A percentile compares a stretch with the other conserved stretches of the same genome.
phyloP scores from a whole-genome alignment of 331 rosid species.

The Acacia concinna region DNA sequence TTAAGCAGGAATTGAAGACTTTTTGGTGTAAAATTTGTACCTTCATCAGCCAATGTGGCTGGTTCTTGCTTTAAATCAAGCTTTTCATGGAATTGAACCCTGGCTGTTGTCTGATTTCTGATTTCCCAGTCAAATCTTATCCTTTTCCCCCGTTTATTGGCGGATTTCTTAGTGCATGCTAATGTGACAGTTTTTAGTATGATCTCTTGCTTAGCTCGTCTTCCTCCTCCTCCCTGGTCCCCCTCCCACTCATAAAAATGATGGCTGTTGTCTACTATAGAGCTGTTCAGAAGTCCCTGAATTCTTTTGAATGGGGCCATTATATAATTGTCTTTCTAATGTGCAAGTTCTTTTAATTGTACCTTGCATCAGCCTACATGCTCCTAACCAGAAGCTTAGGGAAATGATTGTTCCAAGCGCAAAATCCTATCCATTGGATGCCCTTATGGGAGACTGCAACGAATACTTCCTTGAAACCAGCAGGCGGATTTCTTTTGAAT shows the following conservation, averaged over 20 bases:
- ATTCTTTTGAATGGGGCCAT: conserved; percentile 11
- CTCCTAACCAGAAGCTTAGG: conserved; percentile 95
- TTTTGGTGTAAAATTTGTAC: background rate
- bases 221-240: background rate
- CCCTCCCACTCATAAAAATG: background rate
- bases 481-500: conserved; percentile 89
- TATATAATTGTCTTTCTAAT: conserved; percentile 25
- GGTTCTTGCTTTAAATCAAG: background rate
- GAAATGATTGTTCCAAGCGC: conserved; percentile 95
- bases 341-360: conserved; percentile 33
- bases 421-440: conserved; percentile 84
- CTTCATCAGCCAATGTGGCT: background rate
- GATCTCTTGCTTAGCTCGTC: background rate
- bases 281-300: background rate
- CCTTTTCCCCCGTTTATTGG: background rate
- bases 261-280: background rate
- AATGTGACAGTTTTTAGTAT: background rate
- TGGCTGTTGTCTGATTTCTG: conserved; percentile 1
- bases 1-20: conserved; percentile 5
- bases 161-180: background rate
- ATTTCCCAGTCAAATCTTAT: background rate
- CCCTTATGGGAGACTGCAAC: conserved; percentile 81
- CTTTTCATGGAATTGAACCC: background rate
- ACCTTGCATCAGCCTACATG: conserved; percentile 72
- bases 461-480: conserved; percentile 71